These are phyloP conservation scores for Cocos nucifera DNA, from an alignment of 176 grass and related monocot genomes.

Conservation along the genomic window DNA sequence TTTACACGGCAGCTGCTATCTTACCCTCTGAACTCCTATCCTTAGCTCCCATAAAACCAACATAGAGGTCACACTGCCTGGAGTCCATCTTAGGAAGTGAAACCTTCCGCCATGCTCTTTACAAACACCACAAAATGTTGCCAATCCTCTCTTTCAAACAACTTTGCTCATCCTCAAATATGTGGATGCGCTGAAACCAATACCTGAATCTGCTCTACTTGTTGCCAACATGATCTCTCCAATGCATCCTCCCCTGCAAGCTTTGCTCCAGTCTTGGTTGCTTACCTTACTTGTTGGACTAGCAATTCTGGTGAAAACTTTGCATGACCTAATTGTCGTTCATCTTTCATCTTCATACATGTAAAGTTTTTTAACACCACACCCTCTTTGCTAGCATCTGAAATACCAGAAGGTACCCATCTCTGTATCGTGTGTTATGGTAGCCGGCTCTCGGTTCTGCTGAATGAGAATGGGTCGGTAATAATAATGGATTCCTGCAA, in stretches of 20 bases:
- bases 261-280: constrained; percentile 29
- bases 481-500: constrained; percentile 96
- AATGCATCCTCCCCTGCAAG: constrained; percentile 89
- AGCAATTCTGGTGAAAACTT: constrained; percentile 54
- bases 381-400: constrained; percentile 42
- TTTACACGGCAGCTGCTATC: neutral
- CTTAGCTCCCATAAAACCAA: constrained; percentile 45
- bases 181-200: constrained; percentile 57
- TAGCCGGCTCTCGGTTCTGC: constrained; percentile 83
- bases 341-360: constrained; percentile 94
- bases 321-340: constrained; percentile 70
- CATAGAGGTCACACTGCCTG: constrained; percentile 70
- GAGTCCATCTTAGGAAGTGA: constrained; percentile 50
- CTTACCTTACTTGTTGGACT: constrained; percentile 55
- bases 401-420: constrained; percentile 66
- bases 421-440: constrained; percentile 62
- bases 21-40: constrained; percentile 11
- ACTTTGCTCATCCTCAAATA: constrained; percentile 73
- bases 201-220: constrained; percentile 14
- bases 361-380: constrained; percentile 92
- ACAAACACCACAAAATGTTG: constrained; percentile 71
- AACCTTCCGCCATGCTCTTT: constrained; percentile 43
- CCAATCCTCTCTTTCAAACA: constrained; percentile 82
- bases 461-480: constrained; percentile 70
- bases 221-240: constrained; percentile 54